Conservation (phyloP, 2,329 filamentous ascomycete species). For the Xylariaceae sp. region DNA sequence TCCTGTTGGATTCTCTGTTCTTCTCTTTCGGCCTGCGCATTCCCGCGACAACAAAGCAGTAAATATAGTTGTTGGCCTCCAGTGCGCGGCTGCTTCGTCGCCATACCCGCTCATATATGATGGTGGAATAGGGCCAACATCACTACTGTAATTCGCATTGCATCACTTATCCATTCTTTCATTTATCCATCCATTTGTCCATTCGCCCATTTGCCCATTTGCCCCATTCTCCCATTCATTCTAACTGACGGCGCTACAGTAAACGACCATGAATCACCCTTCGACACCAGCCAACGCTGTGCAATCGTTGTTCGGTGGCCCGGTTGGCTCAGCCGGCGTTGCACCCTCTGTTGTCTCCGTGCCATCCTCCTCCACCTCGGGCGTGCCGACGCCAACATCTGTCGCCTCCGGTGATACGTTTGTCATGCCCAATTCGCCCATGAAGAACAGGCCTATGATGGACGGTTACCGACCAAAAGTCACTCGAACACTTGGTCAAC, state of each 20-base stretch:
- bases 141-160: slow-evolving; percentile 1
- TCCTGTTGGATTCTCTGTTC: neutral
- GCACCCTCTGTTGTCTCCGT: slow-evolving; percentile 28
- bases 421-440: slow-evolving; percentile 83
- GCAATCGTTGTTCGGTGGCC: slow-evolving; percentile 35
- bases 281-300: slow-evolving; percentile 25
- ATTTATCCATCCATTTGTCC: slow-evolving; percentile 2
- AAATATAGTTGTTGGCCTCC: neutral
- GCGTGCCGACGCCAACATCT: slow-evolving; percentile 43
- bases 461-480: slow-evolving; percentile 84
- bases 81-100: neutral
- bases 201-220: neutral
- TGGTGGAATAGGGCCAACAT: slow-evolving; percentile 11
- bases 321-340: slow-evolving; percentile 21
- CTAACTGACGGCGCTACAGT: neutral
- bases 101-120: slow-evolving; percentile 12
- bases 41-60: neutral
- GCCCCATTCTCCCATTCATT: neutral
- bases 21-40: neutral
- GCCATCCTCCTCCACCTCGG: slow-evolving; percentile 36
- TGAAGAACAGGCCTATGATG: slow-evolving; percentile 58
- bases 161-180: neutral
- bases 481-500: slow-evolving; percentile 70
- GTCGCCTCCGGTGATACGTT: slow-evolving; percentile 69
- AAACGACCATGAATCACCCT: slow-evolving; percentile 27